Percentiles rank a stretch among this genome's conserved stretches.
Evolutionary conservation across 1,284 basidiomycete genomes (phyloP).

Genomic region (Coriolopsis trogii): DNA sequence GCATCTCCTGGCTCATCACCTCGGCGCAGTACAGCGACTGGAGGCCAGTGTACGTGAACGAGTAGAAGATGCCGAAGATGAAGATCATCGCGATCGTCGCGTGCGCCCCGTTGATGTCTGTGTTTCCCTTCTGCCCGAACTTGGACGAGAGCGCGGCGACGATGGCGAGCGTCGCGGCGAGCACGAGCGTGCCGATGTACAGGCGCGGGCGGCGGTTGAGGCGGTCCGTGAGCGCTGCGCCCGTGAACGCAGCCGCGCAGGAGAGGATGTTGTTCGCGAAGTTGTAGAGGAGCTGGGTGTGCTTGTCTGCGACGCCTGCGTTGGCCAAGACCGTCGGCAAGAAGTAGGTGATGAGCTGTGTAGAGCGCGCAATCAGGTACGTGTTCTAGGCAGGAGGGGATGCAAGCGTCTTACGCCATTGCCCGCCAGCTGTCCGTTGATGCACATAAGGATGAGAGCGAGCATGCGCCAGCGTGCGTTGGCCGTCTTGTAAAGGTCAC

Average conservation of each 20-base stretch:
- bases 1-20: constrained; percentile 12
- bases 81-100: constrained; percentile 17
- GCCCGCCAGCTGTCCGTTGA: constrained; percentile 16
- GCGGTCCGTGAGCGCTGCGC: constrained; percentile 12
- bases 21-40: constrained; percentile 16
- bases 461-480: constrained; percentile 15
- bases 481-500: constrained; percentile 1
- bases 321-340: constrained; percentile 8
- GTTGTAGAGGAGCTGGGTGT: constrained; percentile 16
- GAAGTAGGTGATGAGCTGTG: constrained; percentile 19
- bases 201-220: constrained; percentile 10
- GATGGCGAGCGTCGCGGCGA: constrained; percentile 11
- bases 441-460: constrained; percentile 13
- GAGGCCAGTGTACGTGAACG: constrained; percentile 13
- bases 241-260: constrained; percentile 10
- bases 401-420: constrained; percentile 6
- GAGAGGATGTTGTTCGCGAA: constrained; percentile 19
- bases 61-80: constrained; percentile 14
- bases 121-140: constrained; percentile 6
- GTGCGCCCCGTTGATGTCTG: constrained; percentile 10
- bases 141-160: constrained; percentile 9
- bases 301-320: constrained; percentile 6
- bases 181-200: constrained; percentile 7
- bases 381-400: not conserved
- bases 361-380: not conserved